Evolutionary conservation across 1,284 basidiomycete species (phyloP), one percentile per base, ranked within the genome.

Genomic region (Boletellus deceptivus): DNA sequence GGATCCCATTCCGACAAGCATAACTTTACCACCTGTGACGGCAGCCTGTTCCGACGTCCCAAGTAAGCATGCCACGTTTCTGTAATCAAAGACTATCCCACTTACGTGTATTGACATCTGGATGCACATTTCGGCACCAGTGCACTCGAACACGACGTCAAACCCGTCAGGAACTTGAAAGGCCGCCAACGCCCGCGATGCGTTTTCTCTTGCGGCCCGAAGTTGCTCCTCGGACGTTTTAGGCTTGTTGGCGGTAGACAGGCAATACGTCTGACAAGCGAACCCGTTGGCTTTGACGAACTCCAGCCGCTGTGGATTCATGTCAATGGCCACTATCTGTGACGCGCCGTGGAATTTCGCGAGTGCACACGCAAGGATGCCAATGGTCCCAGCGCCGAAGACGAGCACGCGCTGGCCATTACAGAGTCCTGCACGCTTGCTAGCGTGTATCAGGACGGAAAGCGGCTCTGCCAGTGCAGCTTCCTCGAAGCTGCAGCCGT

Each of bases 1-100:
- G 18, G 90, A 84, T 58, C 95, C 95, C 95, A 98, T 98, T 29
- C 95, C 95, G 60, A 98, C 84, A 62, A 93, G 89, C 75, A 93
- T 86, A 49, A 96, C 89, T 67, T 89, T 91, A 39, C 91, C 91
- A 47, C 93, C 94, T 6, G 90, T 77, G 48, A 80, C 75, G 27
- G 93, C 91, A 60, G 87, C 82, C 89, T 92, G 66, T 40, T 43
- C 11, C 43, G 46, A 52, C 40, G 56, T 46, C 27, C 13, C 46
- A 27, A 46, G 44, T 61, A 54, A 62, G 59, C 45, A 11, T 31
- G 40, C 42, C 16, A 31, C 39, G 49, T 51, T 44, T 56, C 39
- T 36, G 48, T 48, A 46, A 52, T 33, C 34, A 50, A 52, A 51
- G 49, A 54, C 46, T 45, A 53, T 53, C 24, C 49, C 7, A 70